phyloP scores from a whole-genome alignment of 2,329 filamentous ascomycete genomes.

The Epichloe glyceriae region DNA sequence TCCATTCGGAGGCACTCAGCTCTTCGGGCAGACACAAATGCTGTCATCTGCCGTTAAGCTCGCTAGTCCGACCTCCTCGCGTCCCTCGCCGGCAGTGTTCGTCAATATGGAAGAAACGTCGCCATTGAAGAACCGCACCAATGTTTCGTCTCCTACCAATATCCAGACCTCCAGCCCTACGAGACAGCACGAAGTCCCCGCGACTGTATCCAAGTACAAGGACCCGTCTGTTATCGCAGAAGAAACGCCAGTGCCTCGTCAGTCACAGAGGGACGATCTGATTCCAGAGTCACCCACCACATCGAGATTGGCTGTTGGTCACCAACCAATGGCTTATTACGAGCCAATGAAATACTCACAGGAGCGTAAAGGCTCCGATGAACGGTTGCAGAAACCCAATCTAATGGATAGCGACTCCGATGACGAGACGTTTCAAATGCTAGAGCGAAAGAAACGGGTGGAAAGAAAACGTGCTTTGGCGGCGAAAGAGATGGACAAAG shows the following conservation, averaged over 20 bases:
- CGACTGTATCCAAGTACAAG: conserved; percentile 13
- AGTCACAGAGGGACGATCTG: conserved; percentile 16
- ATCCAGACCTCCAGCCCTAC: conserved; percentile 29
- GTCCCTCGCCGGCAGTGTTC: conserved; percentile 39
- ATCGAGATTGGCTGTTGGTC: conserved; percentile 11
- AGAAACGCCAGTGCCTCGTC: conserved; percentile 15
- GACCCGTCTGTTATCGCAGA: conserved; percentile 8
- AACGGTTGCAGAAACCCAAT: conserved; percentile 12
- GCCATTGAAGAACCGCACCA: conserved; percentile 35
- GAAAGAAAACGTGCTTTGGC: conserved; percentile 27
- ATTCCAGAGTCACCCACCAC: conserved; percentile 25
- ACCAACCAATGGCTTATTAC: conserved; percentile 28
- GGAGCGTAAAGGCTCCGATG: conserved; percentile 20
- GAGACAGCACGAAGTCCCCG: conserved; percentile 18
- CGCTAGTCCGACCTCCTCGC: conserved; percentile 43
- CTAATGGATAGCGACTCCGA: conserved; percentile 19
- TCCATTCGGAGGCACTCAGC: conserved; percentile 30
- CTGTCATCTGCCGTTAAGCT: conserved; percentile 35
- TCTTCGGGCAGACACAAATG: conserved; percentile 43
- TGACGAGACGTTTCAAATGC: conserved; percentile 19
- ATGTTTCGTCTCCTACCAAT: conserved; percentile 32
- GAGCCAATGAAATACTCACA: conserved; percentile 35
- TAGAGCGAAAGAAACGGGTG: conserved; percentile 24
- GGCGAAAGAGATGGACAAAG: conserved; percentile 26
- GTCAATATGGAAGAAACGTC: conserved; percentile 30